Evolutionary conservation across 2,329 filamentous ascomycete genomes (phyloP), one percentile per base, ranked within the genome.

Genomic region (Talaromyces sp.): DNA sequence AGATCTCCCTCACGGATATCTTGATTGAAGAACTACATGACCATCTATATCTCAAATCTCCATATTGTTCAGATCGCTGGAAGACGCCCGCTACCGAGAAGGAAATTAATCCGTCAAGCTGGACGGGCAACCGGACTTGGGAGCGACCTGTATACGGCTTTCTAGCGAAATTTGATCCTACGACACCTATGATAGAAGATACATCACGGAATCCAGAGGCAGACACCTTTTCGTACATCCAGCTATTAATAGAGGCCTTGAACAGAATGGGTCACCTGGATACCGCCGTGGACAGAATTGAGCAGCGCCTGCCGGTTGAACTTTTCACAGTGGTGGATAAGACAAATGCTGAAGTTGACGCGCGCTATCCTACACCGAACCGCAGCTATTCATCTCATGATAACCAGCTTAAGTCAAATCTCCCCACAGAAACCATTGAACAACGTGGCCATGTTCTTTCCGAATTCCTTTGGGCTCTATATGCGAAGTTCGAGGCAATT

Each of bases 11-110:
- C 58, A 93, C 93, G 67, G 94, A 99, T 67, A 97, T 97, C 48
- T 72, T 99, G 51, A 86, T 97, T n/a, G 94, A 99, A 70, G 94
- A 99, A 72, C 80, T 99, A 30, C 94, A 99, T 69, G 94, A 96
- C 70, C 94, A 99, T 74, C 81, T 99, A 3, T 99, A 99, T 69
- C 84, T 99, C 35, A 97, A 97, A 70, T 97, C 93, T 3, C 94
- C 93, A 0, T 99, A 99, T 70, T 97, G 93, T 68, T 91, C 96
- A 69, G 91, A 96, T 69, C 82, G 94, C 61, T 99, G 94, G 94
- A 95, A 96, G 72, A 84, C 83, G 53, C 84, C 96, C 54, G 61
- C 55, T 6, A 61, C 67, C 3, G 74, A 77, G 17, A 69, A 67
- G 36, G 73, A 73, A 30, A 59, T 46, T 20, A 64, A 52, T 58